Evolutionary conservation across 2,329 filamentous ascomycete genomes (phyloP), one percentile per base, ranked within the genome.

Genomic region (Cladophialophora exuberans): DNA sequence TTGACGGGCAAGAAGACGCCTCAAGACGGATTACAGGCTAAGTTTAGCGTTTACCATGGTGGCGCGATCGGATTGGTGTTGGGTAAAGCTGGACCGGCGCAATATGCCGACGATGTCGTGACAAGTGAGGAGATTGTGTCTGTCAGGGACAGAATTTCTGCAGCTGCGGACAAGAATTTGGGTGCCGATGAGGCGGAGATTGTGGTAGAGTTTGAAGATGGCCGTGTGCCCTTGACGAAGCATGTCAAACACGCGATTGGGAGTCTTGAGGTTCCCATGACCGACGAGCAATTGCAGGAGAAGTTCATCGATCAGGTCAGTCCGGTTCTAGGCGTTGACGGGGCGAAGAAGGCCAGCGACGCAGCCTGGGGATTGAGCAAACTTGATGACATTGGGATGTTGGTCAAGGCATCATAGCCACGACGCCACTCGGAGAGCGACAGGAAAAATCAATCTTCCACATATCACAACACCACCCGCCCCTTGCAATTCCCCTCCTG

Each of bases 1-100:
- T 68, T 83, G 22, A 82, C 79, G 0, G 77, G 76, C 1, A 81
- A 82, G 65, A 74, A 69, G 7, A 68, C 66, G 5, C 80, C 80
- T 0, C 71, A 71, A 49, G 76, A 78, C 46, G 79, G 78, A 0
- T 67, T 83, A 1, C 76, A 81, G 63, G 76, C 70, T 2, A 83
- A 83, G 42, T 83, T 83, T 61, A 80, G 78, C 50, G 77, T 82
- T 17, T 83, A 77, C 57, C 79, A 83, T 59, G 79, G 78, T 4
- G 75, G 70, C n/a, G 78, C 78, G 0, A 72, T 81, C 3, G 79
- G 76, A 0, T 59, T 82, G 6, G 60, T 82, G 1, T 77, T 74
- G 54, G 79, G 79, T 1, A 77, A 79, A 62, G 79, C 74, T 9
- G 78, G 76, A 0, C 80, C 79, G 2, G 71, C 70, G 4, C 72